Evolutionary conservation across 164 flowering plant species (phyloP), one percentile per base, ranked within the genome.

Genomic region (Echeveria elegans): DNA sequence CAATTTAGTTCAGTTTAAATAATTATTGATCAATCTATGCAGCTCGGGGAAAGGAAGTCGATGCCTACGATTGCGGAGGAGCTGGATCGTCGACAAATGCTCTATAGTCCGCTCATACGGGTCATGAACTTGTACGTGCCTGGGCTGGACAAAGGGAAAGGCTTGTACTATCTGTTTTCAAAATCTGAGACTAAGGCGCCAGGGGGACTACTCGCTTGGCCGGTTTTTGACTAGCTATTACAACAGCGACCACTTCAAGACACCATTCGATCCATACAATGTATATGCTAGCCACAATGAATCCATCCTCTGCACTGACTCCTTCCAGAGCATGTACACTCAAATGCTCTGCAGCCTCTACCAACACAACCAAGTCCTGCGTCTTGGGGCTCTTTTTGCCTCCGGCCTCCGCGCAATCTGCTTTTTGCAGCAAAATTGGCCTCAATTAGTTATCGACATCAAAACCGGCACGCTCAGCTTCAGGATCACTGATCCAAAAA

Each of bases 31-130:
- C n/a, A n/a, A 23, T 5, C 58, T 3, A 6, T 66, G 52, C 83
- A 85, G 88, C 48, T 85, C 88, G n/a, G 88, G 88, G 26, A 85
- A 56, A 78, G 86, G 66, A 85, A 85, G 52, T 78, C 81, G n/a
- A 85, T 85, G 86, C 88, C 88, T 0, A 81, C 86, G 0, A 82
- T 80, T 59, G 63, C 69, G 38, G 85, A 85, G 62, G 88, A 82
- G 69, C 64, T 81, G 68, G 86, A 85, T 69, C 86, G 88, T 31
- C 78, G 86, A 16, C 85, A 78, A 71, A 53, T 77, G 9, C 72
- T 85, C 1, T 85, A 82, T 80, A 85, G 85, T 68, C 81, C 82
- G 62, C 88, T 85, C 56, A 79, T 78, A 85, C 88, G 86, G 28
- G 88, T 85, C 10, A 85, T 85, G 86, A 82, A 82, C 74, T 78